A percentile compares a stretch with the other conserved stretches of the same genome.
These are phyloP conservation scores for Hanseniaspora lachancei DNA, from an alignment of 805 yeast species.

Conservation along the genomic window DNA sequence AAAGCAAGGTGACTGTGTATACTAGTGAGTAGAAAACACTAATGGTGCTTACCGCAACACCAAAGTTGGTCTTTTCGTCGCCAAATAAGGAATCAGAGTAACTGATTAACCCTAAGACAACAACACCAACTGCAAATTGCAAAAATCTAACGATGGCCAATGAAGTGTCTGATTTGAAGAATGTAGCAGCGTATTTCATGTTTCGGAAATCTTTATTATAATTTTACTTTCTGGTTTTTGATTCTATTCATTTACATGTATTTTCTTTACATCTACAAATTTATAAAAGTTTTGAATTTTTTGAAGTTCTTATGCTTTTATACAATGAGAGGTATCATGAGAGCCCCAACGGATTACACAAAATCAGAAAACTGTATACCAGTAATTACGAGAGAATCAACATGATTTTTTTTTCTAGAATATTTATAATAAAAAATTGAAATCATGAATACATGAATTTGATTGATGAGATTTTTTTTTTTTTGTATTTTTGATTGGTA, in stretches of 20 bases:
- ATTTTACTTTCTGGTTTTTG: neutral
- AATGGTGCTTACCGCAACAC: slow-evolving; percentile 23
- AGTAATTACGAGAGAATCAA: too few species aligned
- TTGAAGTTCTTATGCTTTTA: too few species aligned
- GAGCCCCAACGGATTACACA: too few species aligned
- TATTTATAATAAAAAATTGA: too few species aligned
- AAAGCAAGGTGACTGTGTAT: slow-evolving; percentile 15
- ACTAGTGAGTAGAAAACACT: slow-evolving; percentile 23
- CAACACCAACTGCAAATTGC: slow-evolving; percentile 22
- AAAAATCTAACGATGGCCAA: slow-evolving; percentile 15
- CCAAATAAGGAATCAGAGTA: slow-evolving; percentile 19
- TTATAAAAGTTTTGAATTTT: too few species aligned
- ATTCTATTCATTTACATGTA: neutral
- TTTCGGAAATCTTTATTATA: neutral
- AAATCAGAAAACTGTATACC: too few species aligned
- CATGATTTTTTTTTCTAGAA: too few species aligned
- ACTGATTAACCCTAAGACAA: slow-evolving; percentile 24
- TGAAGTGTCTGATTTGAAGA: neutral
- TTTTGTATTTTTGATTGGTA: too few species aligned
- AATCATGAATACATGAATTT: too few species aligned
- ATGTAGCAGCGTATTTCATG: neutral
- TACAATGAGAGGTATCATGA: too few species aligned
- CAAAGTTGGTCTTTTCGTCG: slow-evolving; percentile 25
- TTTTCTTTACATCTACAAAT: too few species aligned
- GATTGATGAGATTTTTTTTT: too few species aligned